Conservation (phyloP, 2,329 filamentous ascomycete species). For the Talaromyces funiculosus region DNA sequence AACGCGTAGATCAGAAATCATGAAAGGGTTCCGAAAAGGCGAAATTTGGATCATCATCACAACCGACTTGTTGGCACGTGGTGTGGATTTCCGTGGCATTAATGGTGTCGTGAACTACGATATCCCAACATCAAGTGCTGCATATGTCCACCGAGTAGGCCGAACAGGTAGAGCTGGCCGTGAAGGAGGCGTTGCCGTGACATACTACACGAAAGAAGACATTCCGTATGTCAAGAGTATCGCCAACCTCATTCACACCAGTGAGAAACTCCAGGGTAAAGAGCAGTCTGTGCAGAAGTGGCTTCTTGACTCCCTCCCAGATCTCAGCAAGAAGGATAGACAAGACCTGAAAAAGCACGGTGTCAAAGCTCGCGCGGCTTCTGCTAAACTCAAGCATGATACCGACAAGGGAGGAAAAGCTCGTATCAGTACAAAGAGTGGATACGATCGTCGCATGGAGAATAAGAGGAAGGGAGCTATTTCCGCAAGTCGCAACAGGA, state of each 20-base stretch:
- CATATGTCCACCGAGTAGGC: conserved; percentile 89
- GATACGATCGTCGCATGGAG: conserved; percentile 43
- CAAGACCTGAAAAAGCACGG: conserved; percentile 76
- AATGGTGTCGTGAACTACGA: conserved; percentile 98
- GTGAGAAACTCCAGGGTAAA: conserved; percentile 61
- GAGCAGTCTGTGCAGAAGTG: conserved; percentile 67
- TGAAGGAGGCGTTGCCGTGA: conserved; percentile 82
- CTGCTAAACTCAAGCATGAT: conserved; percentile 34
- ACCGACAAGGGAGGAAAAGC: conserved; percentile 45
- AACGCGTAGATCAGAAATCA: conserved; percentile 67
- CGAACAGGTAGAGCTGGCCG: conserved; percentile 84
- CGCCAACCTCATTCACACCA: conserved; percentile 82
- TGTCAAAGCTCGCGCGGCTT: conserved; percentile 62
- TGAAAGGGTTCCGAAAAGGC: conserved; percentile 83
- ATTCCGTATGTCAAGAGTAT: conserved; percentile 84
- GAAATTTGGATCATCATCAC: conserved; percentile 97
- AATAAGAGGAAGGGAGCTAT: conserved; percentile 44
- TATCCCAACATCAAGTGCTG: conserved; percentile 81
- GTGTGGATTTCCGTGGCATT: conserved; percentile 89
- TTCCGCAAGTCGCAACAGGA: conserved; percentile 33
- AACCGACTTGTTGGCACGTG: conserved; percentile 85
- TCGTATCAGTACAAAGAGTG: conserved; percentile 64
- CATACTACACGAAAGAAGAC: conserved; percentile 93
- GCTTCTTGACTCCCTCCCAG: conserved; percentile 81
- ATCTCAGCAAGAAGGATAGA: conserved; percentile 75